Evolutionary conservation across 2,329 filamentous ascomycete genomes (phyloP), one percentile per base, ranked within the genome.

Genomic region (Coniochaeta hoffmannii): DNA sequence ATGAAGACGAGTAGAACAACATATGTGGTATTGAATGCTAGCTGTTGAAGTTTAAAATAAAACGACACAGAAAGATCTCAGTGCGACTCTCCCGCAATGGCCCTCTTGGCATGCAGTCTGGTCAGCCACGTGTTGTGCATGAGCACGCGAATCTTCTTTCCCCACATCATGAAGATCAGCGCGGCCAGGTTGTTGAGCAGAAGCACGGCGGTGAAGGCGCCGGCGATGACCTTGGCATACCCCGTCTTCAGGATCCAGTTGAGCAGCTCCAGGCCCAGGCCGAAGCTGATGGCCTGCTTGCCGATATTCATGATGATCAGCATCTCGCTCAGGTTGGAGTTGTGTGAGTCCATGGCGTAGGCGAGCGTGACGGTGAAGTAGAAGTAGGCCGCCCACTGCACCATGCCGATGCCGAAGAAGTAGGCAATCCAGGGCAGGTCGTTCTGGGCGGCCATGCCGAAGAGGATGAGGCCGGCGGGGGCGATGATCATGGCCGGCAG

Each of bases 341-440:
- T 76, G 63, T 82, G 80, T 28, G 73, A 76, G 60, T 83, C 80
- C 22, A 83, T 77, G 0, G 79, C 78, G 57, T 83, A 83, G 0
- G 80, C 80, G 4, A 83, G 70, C 6, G 78, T 79, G 61, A 82
- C 80, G 10, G 73, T 74, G 63, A 79, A 79, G 61, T 72, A 80
- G 61, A 79, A 79, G 62, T 77, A 80, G 4, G 71, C 68, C 36
- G 69, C 69, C 63, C 73, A 78, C 35, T 74, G 72, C 15, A 66
- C 66, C 69, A 79, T 72, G 7, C 67, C 72, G 6, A 74, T 70
- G 3, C 76, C 76, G 11, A 71, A 65, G 54, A 79, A 77, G 62
- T 76, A 79, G 3, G 67, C 63, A 46, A 71, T 64, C 69, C 70
- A 73, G 56, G 70, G 70, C 41, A 72, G 59, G 52, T 72, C 61